These are phyloP conservation scores for Basipetospora chlamydospora DNA, from an alignment of 2,329 filamentous ascomycete genomes.

Conservation along the genomic window DNA sequence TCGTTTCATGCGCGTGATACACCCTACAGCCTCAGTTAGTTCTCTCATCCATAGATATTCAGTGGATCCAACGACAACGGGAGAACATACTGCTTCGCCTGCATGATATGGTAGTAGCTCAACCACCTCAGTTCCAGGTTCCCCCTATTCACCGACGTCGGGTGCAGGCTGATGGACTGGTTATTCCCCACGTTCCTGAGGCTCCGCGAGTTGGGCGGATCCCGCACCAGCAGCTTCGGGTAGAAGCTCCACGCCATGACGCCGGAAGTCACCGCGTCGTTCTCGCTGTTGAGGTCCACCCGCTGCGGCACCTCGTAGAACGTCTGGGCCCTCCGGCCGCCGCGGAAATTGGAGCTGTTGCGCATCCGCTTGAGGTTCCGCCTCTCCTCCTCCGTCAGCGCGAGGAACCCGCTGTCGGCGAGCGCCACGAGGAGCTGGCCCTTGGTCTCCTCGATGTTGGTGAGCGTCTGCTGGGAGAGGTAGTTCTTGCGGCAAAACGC, in stretches of 20 bases:
- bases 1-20: conserved; percentile 84
- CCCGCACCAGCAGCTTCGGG: conserved; percentile 73
- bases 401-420: conserved; percentile 71
- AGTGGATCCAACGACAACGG: background rate
- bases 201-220: conserved; percentile 55
- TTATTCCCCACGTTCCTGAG: conserved; percentile 89
- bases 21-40: conserved; percentile 30
- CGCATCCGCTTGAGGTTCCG: conserved; percentile 53
- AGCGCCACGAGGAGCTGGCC: conserved; percentile 76
- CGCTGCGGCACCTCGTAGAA: conserved; percentile 75
- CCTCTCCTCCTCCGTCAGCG: conserved; percentile 59
- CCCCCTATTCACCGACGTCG: conserved; percentile 76
- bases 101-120: conserved; percentile 96
- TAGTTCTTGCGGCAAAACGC: conserved; percentile 94
- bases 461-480: conserved; percentile 72
- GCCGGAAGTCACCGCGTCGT: conserved; percentile 64
- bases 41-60: conserved; percentile 8
- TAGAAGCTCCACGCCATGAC: conserved; percentile 94
- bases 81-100: conserved; percentile 56
- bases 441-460: conserved; percentile 91
- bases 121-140: conserved; percentile 59
- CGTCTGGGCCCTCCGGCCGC: conserved; percentile 45
- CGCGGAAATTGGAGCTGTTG: conserved; percentile 33
- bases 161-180: conserved; percentile 74
- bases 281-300: conserved; percentile 61